Base-by-base conservation (phyloP, 148 eudicot genomes). In the Heliosperma pusillum region DNA sequence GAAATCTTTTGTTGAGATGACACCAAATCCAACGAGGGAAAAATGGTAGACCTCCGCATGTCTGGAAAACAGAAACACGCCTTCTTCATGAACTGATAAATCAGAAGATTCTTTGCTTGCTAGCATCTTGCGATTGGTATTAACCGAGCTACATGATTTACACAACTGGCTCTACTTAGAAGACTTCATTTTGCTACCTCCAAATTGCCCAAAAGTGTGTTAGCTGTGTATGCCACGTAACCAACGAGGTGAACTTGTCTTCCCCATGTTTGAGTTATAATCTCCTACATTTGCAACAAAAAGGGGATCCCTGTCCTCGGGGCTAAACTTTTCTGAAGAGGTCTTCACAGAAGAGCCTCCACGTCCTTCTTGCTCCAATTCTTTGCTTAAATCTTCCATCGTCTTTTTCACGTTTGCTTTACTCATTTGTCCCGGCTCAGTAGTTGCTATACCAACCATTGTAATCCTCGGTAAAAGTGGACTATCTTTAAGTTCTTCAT, bases 271-370 rank as follows among this genome's bases (percentile, higher is more conserved):
- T 12, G 93, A 84, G 79, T 85, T 80, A 74, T 87, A 89, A 77
- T 91, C 96, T 36, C 93, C 98, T 15, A 95, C 88, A 69, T 89
- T 95, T 42, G 97, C 93, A 19, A 95, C 97, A 77, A 95, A 95
- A 29, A 95, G 86, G 36, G 96, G 97, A 82, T 95, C 97, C 83
- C 97, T 85, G 19, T 90, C 91, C 45, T 89, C 91, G 0, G 45
- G 75, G 59, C 42, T 58, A 29, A 33, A 72, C 33, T 82, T 80
- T 53, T 71, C 69, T 30, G 74, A 58, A 29, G 67, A 74, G 77
- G 78, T 60, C 66, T 76, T 77, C 42, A 72, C 52, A 29, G 72
- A 71, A 16, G 84, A 62, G 44, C 74, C 74, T 71, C 59, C 90
- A 72, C 78, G 84, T 59, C 87, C 89, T 1, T 79, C 85, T 40